These are phyloP conservation scores for Thymus mandschuricus DNA, from an alignment of 257 asterid genomes.

Conservation along the genomic window DNA sequence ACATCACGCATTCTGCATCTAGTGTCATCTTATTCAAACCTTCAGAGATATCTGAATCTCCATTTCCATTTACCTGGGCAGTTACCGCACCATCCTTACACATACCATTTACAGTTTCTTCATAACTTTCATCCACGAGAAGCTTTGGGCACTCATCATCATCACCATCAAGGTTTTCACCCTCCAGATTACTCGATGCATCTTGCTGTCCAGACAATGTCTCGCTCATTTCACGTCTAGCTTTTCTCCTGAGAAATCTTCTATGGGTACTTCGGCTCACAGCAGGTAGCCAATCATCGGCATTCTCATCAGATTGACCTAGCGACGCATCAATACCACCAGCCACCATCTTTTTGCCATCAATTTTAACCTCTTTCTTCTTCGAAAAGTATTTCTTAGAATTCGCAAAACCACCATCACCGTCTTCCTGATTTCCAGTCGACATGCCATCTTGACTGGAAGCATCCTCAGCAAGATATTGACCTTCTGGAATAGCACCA, in stretches of 20 bases:
- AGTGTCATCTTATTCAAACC: constrained; percentile 60
- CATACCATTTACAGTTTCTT: constrained; percentile 35
- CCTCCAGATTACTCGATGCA: constrained; percentile 39
- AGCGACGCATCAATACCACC: constrained; percentile 90
- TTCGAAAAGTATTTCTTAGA: constrained; percentile 50
- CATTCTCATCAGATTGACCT: constrained; percentile 65
- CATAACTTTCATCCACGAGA: constrained; percentile 45
- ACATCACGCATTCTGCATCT: constrained; percentile 48
- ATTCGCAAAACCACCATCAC: constrained; percentile 42
- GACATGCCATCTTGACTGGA: constrained; percentile 48
- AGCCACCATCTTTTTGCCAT: constrained; percentile 85
- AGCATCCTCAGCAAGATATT: constrained; percentile 44
- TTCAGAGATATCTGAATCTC: constrained; percentile 48
- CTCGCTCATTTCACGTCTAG: constrained; percentile 68
- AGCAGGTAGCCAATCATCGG: constrained; percentile 91
- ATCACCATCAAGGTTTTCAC: constrained; percentile 43
- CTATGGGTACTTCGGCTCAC: constrained; percentile 93
- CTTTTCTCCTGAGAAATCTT: constrained; percentile 88
- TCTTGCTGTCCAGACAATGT: constrained; percentile 49
- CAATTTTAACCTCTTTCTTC: constrained; percentile 72
- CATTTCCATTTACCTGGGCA: constrained; percentile 29
- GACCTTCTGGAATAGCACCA: constrained; percentile 48
- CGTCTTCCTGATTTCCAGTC: constrained; percentile 45
- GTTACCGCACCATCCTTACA: constrained; percentile 26
- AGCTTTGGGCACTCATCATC: constrained; percentile 55